These are phyloP conservation scores for Oryza longistaminata DNA, from an alignment of 176 grass and related monocot species.

Conservation along the genomic window DNA sequence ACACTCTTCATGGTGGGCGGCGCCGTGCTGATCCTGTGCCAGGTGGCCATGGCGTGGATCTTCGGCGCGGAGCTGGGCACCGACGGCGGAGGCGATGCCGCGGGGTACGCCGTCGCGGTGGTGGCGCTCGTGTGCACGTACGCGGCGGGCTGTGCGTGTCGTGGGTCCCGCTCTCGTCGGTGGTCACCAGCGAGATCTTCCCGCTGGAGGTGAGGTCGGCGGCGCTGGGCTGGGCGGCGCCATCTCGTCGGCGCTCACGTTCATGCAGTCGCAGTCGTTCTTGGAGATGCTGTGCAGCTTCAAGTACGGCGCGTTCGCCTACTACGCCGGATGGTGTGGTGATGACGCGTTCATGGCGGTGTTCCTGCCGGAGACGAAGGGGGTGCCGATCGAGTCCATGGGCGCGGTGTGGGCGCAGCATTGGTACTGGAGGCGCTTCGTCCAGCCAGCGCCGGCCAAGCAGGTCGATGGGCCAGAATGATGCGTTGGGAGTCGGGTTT, in stretches of 20 bases:
- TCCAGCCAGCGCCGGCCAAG: constrained; percentile 7
- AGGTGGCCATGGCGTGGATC: too few species aligned
- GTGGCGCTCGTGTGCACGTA: too few species aligned
- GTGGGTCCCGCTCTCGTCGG: too few species aligned
- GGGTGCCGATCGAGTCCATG: constrained; percentile 69
- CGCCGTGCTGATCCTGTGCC: too few species aligned
- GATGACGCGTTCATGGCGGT: constrained; percentile 59
- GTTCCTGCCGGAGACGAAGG: constrained; percentile 81
- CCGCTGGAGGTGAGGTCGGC: too few species aligned
- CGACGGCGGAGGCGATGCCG: too few species aligned
- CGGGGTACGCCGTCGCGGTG: too few species aligned
- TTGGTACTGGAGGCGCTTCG: constrained; percentile 79
- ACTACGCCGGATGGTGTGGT: constrained; percentile 64
- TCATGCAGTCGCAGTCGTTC: constrained; percentile 79
- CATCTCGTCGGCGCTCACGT: constrained; percentile 53
- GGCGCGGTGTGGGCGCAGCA: constrained; percentile 43
- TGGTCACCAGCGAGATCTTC: too few species aligned
- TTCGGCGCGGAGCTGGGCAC: too few species aligned
- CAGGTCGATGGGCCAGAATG: background rate
- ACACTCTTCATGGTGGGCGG: too few species aligned
- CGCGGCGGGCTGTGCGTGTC: too few species aligned
- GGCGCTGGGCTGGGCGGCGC: constrained; percentile 56
- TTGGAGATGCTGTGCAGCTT: constrained; percentile 76
- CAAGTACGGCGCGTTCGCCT: constrained; percentile 50
- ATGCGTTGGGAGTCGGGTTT: too few species aligned